Evolutionary conservation across 257 asterid species (phyloP).

Genomic region (Apocynum venetum): DNA sequence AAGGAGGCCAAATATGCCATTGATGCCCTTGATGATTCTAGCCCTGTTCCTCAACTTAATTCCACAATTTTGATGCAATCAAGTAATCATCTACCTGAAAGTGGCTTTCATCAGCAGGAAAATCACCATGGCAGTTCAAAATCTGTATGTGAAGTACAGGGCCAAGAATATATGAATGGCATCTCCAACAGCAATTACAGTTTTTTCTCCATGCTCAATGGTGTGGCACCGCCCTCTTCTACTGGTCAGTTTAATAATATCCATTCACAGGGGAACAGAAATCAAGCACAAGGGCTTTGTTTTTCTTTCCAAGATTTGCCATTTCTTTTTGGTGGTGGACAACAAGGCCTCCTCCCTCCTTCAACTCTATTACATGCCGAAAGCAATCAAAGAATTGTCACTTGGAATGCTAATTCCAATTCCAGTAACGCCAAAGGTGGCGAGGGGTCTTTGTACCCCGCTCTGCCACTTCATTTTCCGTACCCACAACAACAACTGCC

Average conservation of each 20-base stretch:
- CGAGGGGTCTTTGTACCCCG: background rate
- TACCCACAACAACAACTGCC: constrained; percentile 3
- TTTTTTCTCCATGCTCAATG: constrained; percentile 8
- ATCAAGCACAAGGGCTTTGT: constrained; percentile 17
- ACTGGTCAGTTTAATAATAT: constrained; percentile 1
- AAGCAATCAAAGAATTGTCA: background rate
- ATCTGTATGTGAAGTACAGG: constrained; percentile 4
- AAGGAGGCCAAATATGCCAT: constrained; percentile 56
- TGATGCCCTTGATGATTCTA: constrained; percentile 20
- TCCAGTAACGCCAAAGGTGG: constrained; percentile 8
- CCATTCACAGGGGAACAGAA: constrained; percentile 7
- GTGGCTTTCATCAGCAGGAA: background rate
- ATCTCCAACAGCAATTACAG: constrained; percentile 9
- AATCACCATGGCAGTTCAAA: constrained; percentile 5
- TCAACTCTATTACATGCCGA: background rate
- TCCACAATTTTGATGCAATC: background rate
- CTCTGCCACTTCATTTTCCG: constrained; percentile 17
- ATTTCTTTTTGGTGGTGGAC: constrained; percentile 6
- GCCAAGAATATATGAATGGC: constrained; percentile 13
- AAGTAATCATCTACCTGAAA: background rate
- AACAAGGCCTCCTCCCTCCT: constrained; percentile 10
- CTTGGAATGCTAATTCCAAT: constrained; percentile 6
- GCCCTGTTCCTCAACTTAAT: background rate
- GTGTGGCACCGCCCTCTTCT: background rate
- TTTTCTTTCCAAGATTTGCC: constrained; percentile 16